phyloP scores from a whole-genome alignment of 768 basidiomycete species.

The Guyanaporus albipodus region DNA sequence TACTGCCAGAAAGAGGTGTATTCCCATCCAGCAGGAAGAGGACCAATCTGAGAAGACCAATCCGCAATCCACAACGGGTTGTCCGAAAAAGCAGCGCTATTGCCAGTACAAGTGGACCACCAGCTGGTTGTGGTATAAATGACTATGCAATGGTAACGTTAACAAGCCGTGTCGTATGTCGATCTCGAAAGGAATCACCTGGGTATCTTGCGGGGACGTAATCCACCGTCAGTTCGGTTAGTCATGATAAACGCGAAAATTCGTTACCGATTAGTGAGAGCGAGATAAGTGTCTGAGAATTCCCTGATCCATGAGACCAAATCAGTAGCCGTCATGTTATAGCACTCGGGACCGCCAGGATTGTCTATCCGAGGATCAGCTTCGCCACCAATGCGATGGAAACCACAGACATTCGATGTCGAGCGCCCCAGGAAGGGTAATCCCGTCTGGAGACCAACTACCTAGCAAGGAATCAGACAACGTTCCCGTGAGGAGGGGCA shows the following conservation, averaged over 20 bases:
- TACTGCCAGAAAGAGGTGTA: constrained; percentile 61
- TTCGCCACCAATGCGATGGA: not conserved
- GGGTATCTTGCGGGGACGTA: constrained; percentile 35
- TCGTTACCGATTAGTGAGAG: constrained; percentile 42
- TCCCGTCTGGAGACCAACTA: constrained; percentile 53
- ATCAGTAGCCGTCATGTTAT: constrained; percentile 44
- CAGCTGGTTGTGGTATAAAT: constrained; percentile 65
- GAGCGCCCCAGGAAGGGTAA: constrained; percentile 59
- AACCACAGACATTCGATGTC: constrained; percentile 54
- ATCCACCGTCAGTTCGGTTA: not conserved
- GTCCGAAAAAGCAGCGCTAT: constrained; percentile 47
- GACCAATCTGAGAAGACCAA: constrained; percentile 45
- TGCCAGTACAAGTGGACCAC: constrained; percentile 67
- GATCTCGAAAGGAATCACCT: constrained; percentile 24
- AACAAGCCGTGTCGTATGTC: not conserved
- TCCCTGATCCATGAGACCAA: constrained; percentile 65
- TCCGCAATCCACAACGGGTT: constrained; percentile 63
- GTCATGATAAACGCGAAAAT: not conserved
- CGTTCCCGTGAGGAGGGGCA: constrained; percentile 29
- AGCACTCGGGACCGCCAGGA: constrained; percentile 50
- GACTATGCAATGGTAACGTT: constrained; percentile 28
- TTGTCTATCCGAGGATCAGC: constrained; percentile 37
- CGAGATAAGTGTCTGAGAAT: constrained; percentile 58
- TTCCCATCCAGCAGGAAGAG: constrained; percentile 58
- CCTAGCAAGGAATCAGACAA: constrained; percentile 26